Evolutionary conservation across 1,284 basidiomycete species (phyloP).

Genomic region (Tilletia walkeri): DNA sequence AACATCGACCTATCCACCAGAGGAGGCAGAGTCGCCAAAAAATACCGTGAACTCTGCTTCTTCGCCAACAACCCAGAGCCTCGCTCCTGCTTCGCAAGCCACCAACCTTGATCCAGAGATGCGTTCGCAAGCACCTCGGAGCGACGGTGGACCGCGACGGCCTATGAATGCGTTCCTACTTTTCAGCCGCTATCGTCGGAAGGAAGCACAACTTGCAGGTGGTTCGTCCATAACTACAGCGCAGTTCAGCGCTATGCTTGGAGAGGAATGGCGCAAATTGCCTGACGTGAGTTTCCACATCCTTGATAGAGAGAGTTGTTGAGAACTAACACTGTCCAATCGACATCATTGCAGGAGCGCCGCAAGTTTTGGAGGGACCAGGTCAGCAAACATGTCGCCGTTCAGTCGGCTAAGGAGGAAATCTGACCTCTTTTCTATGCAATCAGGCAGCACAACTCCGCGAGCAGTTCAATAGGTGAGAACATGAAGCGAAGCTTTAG

Average conservation of each 20-base stretch:
- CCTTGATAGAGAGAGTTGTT: too few relatives aligned
- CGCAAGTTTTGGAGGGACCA: constrained; percentile 12
- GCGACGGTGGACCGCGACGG: constrained; percentile 7
- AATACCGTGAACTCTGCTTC: too few relatives aligned
- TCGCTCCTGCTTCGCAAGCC: not conserved
- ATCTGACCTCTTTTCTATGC: not conserved
- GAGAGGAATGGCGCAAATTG: constrained; percentile 1
- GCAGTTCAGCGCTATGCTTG: constrained; percentile 13
- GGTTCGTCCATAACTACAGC: constrained; percentile 5
- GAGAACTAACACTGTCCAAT: not conserved
- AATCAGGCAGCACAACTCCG: constrained; percentile 1
- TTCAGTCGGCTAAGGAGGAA: too few relatives aligned
- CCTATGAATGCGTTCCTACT: constrained; percentile 11
- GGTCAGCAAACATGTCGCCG: not conserved
- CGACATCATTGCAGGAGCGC: not conserved
- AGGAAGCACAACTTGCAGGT: constrained; percentile 7
- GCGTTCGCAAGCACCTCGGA: not conserved
- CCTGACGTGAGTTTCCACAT: not conserved
- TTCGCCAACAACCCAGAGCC: not conserved
- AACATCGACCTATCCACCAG: too few relatives aligned
- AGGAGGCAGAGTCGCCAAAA: too few relatives aligned
- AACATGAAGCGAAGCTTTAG: too few relatives aligned
- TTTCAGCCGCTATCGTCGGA: constrained; percentile 10
- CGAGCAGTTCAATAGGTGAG: constrained; percentile 14
- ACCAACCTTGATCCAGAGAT: constrained; percentile 4